Conservation (phyloP, 352 stramenopile genomes). For the Pythium aquatile region DNA sequence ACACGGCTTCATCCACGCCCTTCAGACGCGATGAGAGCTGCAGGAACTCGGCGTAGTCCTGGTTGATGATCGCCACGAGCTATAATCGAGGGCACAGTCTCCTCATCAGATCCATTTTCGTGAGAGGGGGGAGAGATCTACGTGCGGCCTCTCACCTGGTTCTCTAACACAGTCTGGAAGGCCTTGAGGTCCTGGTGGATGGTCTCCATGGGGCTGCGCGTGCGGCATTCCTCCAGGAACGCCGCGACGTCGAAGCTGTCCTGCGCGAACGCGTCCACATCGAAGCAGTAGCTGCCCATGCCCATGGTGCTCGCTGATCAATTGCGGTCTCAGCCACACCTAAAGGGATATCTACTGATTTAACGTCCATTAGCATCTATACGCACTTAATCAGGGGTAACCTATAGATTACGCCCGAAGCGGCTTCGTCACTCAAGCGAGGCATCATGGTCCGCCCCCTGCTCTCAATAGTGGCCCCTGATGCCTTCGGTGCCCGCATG, state of each 20-base stretch:
- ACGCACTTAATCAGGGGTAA: too few relatives aligned
- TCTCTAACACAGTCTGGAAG: constrained; percentile 85
- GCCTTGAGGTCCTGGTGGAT: constrained; percentile 82
- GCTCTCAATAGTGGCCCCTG: not conserved
- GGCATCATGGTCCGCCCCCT: too few relatives aligned
- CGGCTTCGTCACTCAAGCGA: too few relatives aligned
- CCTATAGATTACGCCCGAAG: too few relatives aligned
- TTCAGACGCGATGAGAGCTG: constrained; percentile 88
- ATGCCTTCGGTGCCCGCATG: not conserved
- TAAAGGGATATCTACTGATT: not conserved
- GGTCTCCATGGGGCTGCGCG: constrained; percentile 77
- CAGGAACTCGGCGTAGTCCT: constrained; percentile 88
- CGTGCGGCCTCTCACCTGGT: constrained; percentile 43
- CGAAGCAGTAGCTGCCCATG: constrained; percentile 73
- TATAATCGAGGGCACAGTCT: constrained; percentile 11
- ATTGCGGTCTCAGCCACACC: not conserved
- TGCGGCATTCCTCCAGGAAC: constrained; percentile 79
- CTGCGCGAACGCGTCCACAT: constrained; percentile 74
- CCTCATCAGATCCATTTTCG: not conserved
- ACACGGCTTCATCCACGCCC: constrained; percentile 82
- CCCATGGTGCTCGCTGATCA: constrained; percentile 8
- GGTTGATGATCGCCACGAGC: constrained; percentile 88
- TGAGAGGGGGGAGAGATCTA: too few relatives aligned
- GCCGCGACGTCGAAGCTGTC: constrained; percentile 62
- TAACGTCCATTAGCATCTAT: not conserved